Base-by-base conservation (phyloP, 1,284 basidiomycete species). In the Prillingera fragicola region DNA sequence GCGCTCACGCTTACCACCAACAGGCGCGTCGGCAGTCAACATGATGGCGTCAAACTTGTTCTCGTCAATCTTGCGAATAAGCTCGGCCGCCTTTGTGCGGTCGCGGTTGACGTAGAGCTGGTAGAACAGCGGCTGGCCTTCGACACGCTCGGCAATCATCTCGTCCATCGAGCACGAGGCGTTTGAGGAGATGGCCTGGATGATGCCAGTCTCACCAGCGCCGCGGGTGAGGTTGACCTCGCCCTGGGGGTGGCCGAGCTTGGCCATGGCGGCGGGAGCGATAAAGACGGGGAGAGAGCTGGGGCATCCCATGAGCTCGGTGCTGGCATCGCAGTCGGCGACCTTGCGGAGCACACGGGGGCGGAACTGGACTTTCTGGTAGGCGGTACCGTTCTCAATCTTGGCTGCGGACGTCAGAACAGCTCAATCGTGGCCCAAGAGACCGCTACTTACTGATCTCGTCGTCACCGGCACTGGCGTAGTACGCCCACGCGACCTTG, bases 161-260 rank as follows among this genome's bases (percentile, higher is more conserved):
- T 78, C 76, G 34, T 76, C 73, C 18, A 77, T 59, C 0, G 87
- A 85, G 52, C 88, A 74, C 0, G 86, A 90, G 2, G 91, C 81
- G 65, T 92, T 90, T 32, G 81, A 83, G 5, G 88, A 92, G 41
- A 92, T 71, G 77, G 87, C 88, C 63, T 94, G 89, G 38, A 90
- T 84, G 50, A 91, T 83, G 21, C 80, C 78, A 2, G 80, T 77
- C 37, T 76, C 74, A n/a, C 77, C 80, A 5, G 83, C 82, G 3
- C 83, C 90, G 36, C 75, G 76, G 2, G 86, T 86, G 47, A 94
- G 81, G 69, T 91, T 92, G 33, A 79, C 74, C 71, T 95, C 90
- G 14, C 89, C 89, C 73, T 80, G 72, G 2, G 90, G 90, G 63
- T 95, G 90, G 2, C 89, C 89, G 3, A 94, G 76, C 59, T 84